Base-by-base conservation (phyloP, 2,329 filamentous ascomycete species). In the Exophiala sp. region DNA sequence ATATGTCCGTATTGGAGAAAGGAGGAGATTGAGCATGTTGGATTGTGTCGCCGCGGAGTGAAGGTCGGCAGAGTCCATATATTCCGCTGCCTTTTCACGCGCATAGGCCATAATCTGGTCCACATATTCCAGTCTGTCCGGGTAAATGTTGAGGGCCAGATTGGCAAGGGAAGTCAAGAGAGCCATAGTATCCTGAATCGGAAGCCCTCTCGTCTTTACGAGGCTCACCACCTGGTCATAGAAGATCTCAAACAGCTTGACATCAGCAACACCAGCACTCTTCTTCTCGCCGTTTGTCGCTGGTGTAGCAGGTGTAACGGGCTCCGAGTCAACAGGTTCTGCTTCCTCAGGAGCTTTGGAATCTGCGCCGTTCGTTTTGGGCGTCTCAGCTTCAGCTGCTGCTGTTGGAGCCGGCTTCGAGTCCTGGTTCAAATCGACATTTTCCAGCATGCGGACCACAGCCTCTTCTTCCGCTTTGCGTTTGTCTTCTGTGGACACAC, bases 161-260 rank as follows among this genome's bases (percentile, higher is more conserved):
- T 97, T 97, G 36, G 88, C 86, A 38, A 99, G 78, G 3, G 94
- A 99, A n/a, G 95, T 92, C 41, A 97, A 78, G 39, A 99, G 76
- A 8, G 91, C 94, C 64, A 96, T 94, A 14, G 89, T 95, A 69
- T 99, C 95, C 70, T 95, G 91, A 61, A 99, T 92, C 1, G 91
- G 88, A 48, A 99, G 79, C 62, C 90, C 86, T 66, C 96, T 90
- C 48, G 88, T 89, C 71, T 91, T 92, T 58, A 97, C 91, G 47
- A 99, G 78, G 65, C 92, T 91, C 67, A 95, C 88, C 58, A 97
- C 94, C 71, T 97, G 94, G 47, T 91, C 87, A 67, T 97, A 95
- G 78, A 97, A 99, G 55, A 97, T 89, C 72, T 97, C 91, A 70
- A 97, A 97, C 20, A 99, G 82, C 72, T 89, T 92, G 54, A 96